Percentiles rank a stretch among this genome's conserved stretches.
Evolutionary conservation across 768 basidiomycete species (phyloP).

Genomic region (Paxillus rubicundulus): DNA sequence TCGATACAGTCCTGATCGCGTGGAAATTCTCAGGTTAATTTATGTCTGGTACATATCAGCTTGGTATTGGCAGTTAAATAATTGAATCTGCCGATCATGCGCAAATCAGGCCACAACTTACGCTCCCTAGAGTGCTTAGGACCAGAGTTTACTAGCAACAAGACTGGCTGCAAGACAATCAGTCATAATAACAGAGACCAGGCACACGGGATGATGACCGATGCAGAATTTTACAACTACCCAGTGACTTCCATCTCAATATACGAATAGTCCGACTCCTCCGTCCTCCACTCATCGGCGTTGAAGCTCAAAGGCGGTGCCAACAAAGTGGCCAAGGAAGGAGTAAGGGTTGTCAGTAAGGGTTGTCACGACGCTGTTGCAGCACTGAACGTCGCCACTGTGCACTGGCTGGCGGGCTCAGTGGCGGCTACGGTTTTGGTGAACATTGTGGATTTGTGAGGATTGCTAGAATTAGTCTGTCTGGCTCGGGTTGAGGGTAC

Average conservation of each 20-base stretch:
- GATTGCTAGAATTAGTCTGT: neutral
- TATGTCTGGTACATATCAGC: too few species aligned
- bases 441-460: constrained; percentile 1
- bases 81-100: too few species aligned
- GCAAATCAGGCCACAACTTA: too few species aligned
- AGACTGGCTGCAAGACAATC: too few species aligned
- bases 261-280: neutral
- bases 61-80: too few species aligned
- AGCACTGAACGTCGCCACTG: neutral
- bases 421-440: neutral
- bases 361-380: neutral
- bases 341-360: neutral
- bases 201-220: too few species aligned
- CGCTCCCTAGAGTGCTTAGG: too few species aligned
- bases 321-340: neutral
- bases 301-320: neutral
- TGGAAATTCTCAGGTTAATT: constrained; percentile 1
- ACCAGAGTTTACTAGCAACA: too few species aligned
- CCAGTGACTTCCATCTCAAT: too few species aligned
- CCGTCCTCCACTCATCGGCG: too few species aligned
- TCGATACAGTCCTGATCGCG: constrained; percentile 1
- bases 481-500: neutral
- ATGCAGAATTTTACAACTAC: too few species aligned
- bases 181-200: too few species aligned
- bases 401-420: neutral